A percentile compares a stretch with the other conserved stretches of the same genome.
Conservation (phyloP, 495 filamentous ascomycete genomes). For the Hypomontagnella submonticulosa region DNA sequence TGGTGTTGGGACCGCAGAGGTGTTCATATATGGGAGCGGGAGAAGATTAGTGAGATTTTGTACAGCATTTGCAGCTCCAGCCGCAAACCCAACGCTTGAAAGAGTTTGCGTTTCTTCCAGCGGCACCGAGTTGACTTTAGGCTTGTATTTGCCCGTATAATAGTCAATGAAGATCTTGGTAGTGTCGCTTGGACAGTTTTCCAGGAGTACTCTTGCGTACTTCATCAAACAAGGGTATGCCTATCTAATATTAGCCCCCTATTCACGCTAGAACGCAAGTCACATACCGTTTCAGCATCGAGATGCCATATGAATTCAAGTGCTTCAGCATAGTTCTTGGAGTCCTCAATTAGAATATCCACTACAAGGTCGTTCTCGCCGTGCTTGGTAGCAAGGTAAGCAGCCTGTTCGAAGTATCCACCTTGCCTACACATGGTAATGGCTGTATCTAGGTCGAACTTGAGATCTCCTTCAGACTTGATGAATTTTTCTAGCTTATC, state of each 20-base stretch:
- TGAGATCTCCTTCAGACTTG: conserved; percentile 91
- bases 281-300: conserved; percentile 80
- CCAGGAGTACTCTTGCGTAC: conserved; percentile 88
- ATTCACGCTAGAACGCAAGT: conserved; percentile 8
- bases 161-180: conserved; percentile 92
- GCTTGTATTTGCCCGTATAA: conserved; percentile 85
- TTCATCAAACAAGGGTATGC: conserved; percentile 93
- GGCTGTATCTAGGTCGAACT: conserved; percentile 96
- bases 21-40: conserved; percentile 87
- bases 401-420: conserved; percentile 97
- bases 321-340: conserved; percentile 86
- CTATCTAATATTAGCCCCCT: conserved; percentile 56
- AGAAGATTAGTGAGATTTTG: conserved; percentile 84
- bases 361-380: conserved; percentile 93
- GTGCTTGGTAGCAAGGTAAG: conserved; percentile 93
- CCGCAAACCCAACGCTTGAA: conserved; percentile 61
- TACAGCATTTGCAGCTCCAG: conserved; percentile 73
- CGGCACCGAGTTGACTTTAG: conserved; percentile 71
- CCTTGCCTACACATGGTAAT: conserved; percentile 98
- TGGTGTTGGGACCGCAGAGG: conserved; percentile 60
- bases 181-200: conserved; percentile 80
- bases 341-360: conserved; percentile 94
- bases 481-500: conserved; percentile 96
- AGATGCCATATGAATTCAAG: conserved; percentile 90
- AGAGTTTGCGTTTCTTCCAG: conserved; percentile 58